Base-by-base conservation (phyloP, 495 filamentous ascomycete species). In the Neurospora cerealis region DNA sequence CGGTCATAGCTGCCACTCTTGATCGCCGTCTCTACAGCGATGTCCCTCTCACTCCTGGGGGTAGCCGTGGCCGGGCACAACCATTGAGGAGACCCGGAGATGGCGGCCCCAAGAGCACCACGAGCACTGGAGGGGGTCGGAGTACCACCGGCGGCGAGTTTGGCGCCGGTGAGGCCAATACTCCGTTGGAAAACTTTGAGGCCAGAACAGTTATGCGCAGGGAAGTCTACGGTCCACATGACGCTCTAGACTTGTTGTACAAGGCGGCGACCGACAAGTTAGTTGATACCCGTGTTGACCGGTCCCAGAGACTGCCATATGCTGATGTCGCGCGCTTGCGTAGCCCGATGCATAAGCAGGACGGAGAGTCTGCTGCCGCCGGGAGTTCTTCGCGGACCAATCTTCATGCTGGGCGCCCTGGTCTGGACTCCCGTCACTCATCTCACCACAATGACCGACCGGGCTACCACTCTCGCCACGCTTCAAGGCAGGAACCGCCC, bases 231-330 rank as follows among this genome's bases (percentile, higher is more conserved):
- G 88, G 89, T n/a, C 89, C 89, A 1, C 90, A 92, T 78, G 90
- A 92, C 83, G 90, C 90, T 40, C 84, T 93, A 70, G 89, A 92
- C 78, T 79, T 92, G 41, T 86, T 93, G 3, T 90, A 89, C 81
- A 90, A 91, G 79, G 90, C 90, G 69, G 89, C 91, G 28, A 89
- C 87, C 69, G 87, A 91, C 74, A 88, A 83, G 84, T 86, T 77
- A 73, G 80, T 83, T 69, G 69, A 75, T 75, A 74, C 74, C 42
- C 62, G 75, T 73, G 74, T 17, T 74, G 40, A 71, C 7, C 60
- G 34, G 42, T 9, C 42, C 5, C 15, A 40, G 6, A 37, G 39
- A 62, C 75, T 74, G 40, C 70, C 44, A 41, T 73, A 69, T 78
- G 75, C 77, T 77, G 73, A 74, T 71, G 24, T 54, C 70, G 42